Evolutionary conservation across 495 filamentous ascomycete genomes (phyloP), one percentile per base, ranked within the genome.

Genomic region (Penicillium crystallinum): DNA sequence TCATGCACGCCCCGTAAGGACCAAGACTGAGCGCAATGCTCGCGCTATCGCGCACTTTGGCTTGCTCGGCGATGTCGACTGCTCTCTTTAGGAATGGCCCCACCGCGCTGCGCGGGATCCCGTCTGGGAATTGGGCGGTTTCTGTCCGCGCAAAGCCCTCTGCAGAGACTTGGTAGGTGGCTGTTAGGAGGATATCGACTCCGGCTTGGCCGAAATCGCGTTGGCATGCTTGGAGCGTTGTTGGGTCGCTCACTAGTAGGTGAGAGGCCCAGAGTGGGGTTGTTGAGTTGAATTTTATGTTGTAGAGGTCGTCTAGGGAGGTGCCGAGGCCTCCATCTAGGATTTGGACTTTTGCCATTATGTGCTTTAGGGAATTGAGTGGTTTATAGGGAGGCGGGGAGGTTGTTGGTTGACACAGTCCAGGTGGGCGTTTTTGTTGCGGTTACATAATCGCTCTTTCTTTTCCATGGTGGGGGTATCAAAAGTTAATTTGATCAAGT

Each of bases 311-410:
- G 62, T 83, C 75, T 11, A 88, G 81, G 14, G 83, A 78, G 18
- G 84, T 86, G 15, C 84, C 84, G 0, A 88, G 74, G 10, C 84
- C 84, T 31, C 84, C 84, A 56, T 87, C 84, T 19, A 87, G 77
- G 48, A 87, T 62, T 14, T 70, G 65, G 34, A 84, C 61, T 31
- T 54, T 48, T 17, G 45, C 56, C 64, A 66, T 66, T 44, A 30
- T 46, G 40, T 29, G 29, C 17, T 34, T 36, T 11, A 21, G 27
- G 29, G 27, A 25, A 8, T 41, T 30, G 15, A 19, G 8, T 29
- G 18, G 27, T 36, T 14, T 33, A 30, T 44, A 34, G 48, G 51
- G 30, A 23, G 19, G 53, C 34, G 53, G 47, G 53, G 53, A 27
- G 33, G 18, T 52, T 45, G n/a, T n/a, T 22, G 5, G 43, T 30